phyloP scores from a whole-genome alignment of 2,329 filamentous ascomycete species.

The Aureobasidium leucospermi region DNA sequence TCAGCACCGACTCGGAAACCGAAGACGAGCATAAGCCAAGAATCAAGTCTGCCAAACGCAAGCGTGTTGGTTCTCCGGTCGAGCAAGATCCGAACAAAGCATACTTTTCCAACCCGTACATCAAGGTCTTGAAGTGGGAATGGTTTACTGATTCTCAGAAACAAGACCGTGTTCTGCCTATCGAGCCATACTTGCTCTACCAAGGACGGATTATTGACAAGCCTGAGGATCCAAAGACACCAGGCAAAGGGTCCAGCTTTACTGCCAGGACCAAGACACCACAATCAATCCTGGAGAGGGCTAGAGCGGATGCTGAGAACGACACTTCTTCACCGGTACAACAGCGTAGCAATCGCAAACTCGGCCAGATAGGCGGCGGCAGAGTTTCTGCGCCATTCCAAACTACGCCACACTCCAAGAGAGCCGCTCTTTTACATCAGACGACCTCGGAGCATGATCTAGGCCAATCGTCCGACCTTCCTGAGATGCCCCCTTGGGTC shows the following conservation, averaged over 20 bases:
- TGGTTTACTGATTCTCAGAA: constrained; percentile 47
- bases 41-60: background rate
- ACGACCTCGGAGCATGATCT: constrained; percentile 74
- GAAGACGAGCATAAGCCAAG: constrained; percentile 17
- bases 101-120: constrained; percentile 23
- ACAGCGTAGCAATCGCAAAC: background rate
- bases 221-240: constrained; percentile 21
- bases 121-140: constrained; percentile 46
- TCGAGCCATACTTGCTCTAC: constrained; percentile 46
- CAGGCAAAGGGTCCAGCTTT: constrained; percentile 9
- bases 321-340: background rate
- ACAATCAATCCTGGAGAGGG: constrained; percentile 41
- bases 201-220: constrained; percentile 38
- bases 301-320: constrained; percentile 34
- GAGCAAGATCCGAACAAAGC: background rate
- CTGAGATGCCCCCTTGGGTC: constrained; percentile 63
- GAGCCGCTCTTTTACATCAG: constrained; percentile 51
- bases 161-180: constrained; percentile 36
- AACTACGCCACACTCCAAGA: background rate
- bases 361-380: constrained; percentile 23
- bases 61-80: background rate
- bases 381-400: constrained; percentile 22
- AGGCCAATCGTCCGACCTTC: constrained; percentile 42
- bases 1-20: constrained; percentile 31
- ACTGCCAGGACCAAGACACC: constrained; percentile 12